A percentile compares a stretch with the other conserved stretches of the same genome.
Evolutionary conservation across 163 green algal genomes (phyloP).

Genomic region (Coccomyxa subellipsoidea): DNA sequence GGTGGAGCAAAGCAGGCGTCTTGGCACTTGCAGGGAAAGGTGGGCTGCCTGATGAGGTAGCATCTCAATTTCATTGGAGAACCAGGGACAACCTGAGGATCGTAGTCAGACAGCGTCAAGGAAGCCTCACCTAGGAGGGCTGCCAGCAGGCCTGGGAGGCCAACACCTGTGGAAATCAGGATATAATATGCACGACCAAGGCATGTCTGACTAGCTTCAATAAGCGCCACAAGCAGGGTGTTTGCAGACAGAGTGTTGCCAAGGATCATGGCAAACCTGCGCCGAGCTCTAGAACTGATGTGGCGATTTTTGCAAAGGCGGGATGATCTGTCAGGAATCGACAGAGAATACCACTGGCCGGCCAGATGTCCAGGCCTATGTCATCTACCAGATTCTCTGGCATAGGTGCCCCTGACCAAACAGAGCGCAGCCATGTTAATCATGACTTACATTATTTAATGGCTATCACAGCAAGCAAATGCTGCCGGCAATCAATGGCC

Average conservation of each 20-base stretch:
- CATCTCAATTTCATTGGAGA: too few relatives aligned
- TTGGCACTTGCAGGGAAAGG: too few relatives aligned
- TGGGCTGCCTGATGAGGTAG: too few relatives aligned
- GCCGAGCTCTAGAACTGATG: not conserved
- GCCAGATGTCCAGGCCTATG: slow-evolving; percentile 1
- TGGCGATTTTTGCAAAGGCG: not conserved
- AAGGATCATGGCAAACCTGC: not conserved
- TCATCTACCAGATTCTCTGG: not conserved
- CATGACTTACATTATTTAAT: too few relatives aligned
- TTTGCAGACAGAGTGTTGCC: too few relatives aligned
- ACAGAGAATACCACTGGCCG: not conserved
- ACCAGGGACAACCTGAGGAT: slow-evolving; percentile 1
- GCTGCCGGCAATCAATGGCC: too few relatives aligned
- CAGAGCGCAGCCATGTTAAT: too few relatives aligned
- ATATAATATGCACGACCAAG: not conserved
- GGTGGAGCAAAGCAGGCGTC: too few relatives aligned
- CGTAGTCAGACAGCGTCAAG: not conserved
- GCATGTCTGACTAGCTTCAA: not conserved
- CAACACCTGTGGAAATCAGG: not conserved
- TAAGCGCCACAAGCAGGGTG: not conserved
- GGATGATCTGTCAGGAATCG: not conserved
- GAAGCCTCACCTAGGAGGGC: not conserved
- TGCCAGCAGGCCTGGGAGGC: not conserved
- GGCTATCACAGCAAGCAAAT: too few relatives aligned
- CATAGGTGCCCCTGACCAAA: not conserved